Percentiles rank a stretch among this genome's conserved stretches.
These are phyloP conservation scores for Rhodofomes roseus DNA, from an alignment of 1,284 basidiomycete species.

Conservation along the genomic window DNA sequence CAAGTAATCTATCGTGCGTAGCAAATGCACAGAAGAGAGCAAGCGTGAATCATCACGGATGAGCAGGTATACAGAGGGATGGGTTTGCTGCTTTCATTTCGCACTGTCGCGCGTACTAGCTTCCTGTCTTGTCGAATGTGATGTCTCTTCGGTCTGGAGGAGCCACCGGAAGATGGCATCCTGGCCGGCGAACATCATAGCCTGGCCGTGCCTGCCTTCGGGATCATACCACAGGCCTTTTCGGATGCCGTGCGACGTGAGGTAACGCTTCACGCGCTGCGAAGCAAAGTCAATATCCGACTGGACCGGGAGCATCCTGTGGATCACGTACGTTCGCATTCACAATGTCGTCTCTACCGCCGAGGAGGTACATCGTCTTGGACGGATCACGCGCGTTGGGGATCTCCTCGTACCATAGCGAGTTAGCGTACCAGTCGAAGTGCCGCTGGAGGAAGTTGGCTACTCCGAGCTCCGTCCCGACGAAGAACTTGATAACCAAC, in stretches of 20 bases:
- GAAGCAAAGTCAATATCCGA: neutral
- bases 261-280: constrained; percentile 71
- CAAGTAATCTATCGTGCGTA: neutral
- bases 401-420: constrained; percentile 86
- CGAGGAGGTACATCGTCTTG: constrained; percentile 69
- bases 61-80: neutral
- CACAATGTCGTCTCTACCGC: constrained; percentile 78
- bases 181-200: constrained; percentile 56
- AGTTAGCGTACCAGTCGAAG: constrained; percentile 87
- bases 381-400: constrained; percentile 64
- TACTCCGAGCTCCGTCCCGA: constrained; percentile 81
- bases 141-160: constrained; percentile 16
- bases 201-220: constrained; percentile 68
- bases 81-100: neutral
- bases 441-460: constrained; percentile 81
- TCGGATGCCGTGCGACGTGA: constrained; percentile 71
- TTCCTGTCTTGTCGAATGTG: neutral
- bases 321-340: constrained; percentile 51
- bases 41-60: neutral
- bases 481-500: constrained; percentile 81
- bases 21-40: neutral
- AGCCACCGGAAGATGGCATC: constrained; percentile 67
- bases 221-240: constrained; percentile 72
- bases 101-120: neutral
- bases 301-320: constrained; percentile 2